These are phyloP conservation scores for Colletotrichum sp. DNA, from an alignment of 2,329 filamentous ascomycete genomes.

Conservation along the genomic window DNA sequence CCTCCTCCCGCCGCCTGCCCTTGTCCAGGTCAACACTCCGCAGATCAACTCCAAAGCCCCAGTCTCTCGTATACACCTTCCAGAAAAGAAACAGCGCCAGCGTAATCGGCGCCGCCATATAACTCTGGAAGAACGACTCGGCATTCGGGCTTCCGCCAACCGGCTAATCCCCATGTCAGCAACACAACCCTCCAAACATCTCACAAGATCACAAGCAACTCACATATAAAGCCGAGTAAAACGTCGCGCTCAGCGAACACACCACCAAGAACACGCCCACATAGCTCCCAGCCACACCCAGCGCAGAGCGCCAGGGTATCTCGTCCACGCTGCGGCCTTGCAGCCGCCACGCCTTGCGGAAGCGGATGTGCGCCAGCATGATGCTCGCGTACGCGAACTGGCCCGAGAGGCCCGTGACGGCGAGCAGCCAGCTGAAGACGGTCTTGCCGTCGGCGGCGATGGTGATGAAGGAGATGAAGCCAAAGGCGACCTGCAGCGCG, in stretches of 20 bases:
- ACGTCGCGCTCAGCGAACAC: constrained; percentile 79
- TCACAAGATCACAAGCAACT: constrained; percentile 76
- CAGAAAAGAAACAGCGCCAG: constrained; percentile 31
- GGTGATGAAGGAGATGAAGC: constrained; percentile 72
- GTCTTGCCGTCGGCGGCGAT: constrained; percentile 44
- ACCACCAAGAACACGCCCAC: constrained; percentile 77
- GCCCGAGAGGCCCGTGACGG: constrained; percentile 70
- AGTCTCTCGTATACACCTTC: neutral
- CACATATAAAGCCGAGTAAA: constrained; percentile 50
- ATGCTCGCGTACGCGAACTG: neutral
- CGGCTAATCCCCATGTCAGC: constrained; percentile 29
- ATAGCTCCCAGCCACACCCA: constrained; percentile 81
- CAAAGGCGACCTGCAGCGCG: constrained; percentile 64
- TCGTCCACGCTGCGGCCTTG: constrained; percentile 74
- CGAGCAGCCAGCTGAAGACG: constrained; percentile 65
- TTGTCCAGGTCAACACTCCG: neutral
- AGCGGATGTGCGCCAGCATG: constrained; percentile 73
- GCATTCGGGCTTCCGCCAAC: constrained; percentile 49
- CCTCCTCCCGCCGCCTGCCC: neutral
- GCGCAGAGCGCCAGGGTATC: constrained; percentile 80
- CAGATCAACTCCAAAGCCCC: neutral
- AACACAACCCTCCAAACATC: constrained; percentile 53
- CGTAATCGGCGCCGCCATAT: constrained; percentile 69
- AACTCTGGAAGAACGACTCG: constrained; percentile 74
- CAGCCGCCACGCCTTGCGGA: constrained; percentile 76